Percentiles rank a stretch among this genome's conserved stretches.
Conservation (phyloP, 495 filamentous ascomycete genomes). For the Jackrogersella minutella region DNA sequence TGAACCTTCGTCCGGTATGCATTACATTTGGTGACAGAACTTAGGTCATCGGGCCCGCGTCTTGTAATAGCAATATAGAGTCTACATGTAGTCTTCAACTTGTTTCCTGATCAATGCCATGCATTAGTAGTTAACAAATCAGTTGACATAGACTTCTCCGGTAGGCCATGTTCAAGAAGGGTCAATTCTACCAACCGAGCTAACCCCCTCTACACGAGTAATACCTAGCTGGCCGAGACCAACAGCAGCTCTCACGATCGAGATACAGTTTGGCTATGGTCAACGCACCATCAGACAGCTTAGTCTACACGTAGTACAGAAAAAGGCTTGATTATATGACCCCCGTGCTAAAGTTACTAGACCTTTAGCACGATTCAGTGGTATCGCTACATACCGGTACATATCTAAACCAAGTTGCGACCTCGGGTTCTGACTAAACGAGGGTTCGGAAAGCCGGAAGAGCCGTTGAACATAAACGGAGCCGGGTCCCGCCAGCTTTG, state of each 20-base stretch:
- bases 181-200: neutral
- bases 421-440: neutral
- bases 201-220: slow-evolving; percentile 12
- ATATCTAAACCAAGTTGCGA: neutral
- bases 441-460: slow-evolving; percentile 33
- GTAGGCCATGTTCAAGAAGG: neutral
- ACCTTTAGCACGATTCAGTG: slow-evolving; percentile 17
- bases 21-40: slow-evolving; percentile 17
- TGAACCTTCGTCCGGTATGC: slow-evolving; percentile 19
- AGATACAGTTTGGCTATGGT: neutral
- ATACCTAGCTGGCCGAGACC: neutral
- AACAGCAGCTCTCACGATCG: slow-evolving; percentile 4
- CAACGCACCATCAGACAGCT: neutral
- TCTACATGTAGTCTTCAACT: too few relatives aligned
- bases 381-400: neutral
- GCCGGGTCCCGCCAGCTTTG: slow-evolving; percentile 18
- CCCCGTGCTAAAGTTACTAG: neutral
- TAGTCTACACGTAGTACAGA: too few relatives aligned
- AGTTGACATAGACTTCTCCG: neutral
- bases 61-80: neutral
- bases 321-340: too few relatives aligned
- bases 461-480: slow-evolving; percentile 27
- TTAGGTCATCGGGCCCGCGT: neutral
- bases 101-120: slow-evolving; percentile 1
- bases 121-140: neutral